Evolutionary conservation across 2,329 filamentous ascomycete genomes (phyloP), one percentile per base, ranked within the genome.

Genomic region (Diplodia scrobiculata): DNA sequence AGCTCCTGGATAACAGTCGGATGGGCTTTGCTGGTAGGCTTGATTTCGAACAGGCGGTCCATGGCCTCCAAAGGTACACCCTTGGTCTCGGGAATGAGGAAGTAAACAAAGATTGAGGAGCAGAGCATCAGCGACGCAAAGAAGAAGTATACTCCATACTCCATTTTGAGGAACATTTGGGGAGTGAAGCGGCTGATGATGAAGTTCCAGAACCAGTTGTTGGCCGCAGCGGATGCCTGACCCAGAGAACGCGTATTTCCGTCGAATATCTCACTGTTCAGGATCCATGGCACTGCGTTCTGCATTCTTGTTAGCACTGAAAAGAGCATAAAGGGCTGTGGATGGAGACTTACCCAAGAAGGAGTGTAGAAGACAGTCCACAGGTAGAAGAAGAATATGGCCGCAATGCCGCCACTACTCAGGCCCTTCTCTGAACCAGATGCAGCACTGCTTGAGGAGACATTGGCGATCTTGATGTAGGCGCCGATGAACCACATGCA

Each of bases 161-260:
- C 76, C 76, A 82, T 81, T 53, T 67, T 78, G 59, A 74, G 65
- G 72, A 80, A 82, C 86, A 89, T 89, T 69, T 88, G 84, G 29
- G 84, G 54, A 0, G 86, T 90, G 79, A 89, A 90, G 11, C 87
- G 82, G 0, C 83, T 83, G 69, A 91, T 84, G 73, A 91, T 82
- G 74, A 91, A 90, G 75, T 90, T 91, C 78, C 80, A 89, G 72
- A 89, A 83, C 89, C 89, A 91, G 76, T 91, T 91, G 77, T 85
- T 89, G 2, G 86, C 86, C 0, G 89, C 86, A 0, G 90, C 90
- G 45, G 84, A 89, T 10, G 90, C 89, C 73, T 92, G 89, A 1
- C 89, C 89, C 0, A 92, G 82, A 0, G 87, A 86, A 63, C 88
- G 83, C 17, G 87, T 86, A 77, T 88, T 89, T 69, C 87, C 84